Conservation (phyloP, 2,329 filamentous ascomycete genomes). For the Aspergillus cejpii region DNA sequence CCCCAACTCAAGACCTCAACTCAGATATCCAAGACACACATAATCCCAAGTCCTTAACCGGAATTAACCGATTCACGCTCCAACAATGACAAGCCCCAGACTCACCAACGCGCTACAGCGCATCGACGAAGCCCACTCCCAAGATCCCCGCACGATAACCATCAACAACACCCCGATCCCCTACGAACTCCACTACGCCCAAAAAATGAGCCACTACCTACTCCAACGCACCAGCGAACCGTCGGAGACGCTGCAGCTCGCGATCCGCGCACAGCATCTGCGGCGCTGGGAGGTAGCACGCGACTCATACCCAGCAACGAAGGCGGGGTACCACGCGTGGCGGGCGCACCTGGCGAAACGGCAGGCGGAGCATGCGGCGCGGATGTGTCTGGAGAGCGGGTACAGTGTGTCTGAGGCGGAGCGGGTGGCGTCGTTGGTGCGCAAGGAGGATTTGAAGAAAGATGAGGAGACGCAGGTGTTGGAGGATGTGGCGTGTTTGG, state of each 20-base stretch:
- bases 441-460: constrained; percentile 65
- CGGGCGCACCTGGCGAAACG: constrained; percentile 65
- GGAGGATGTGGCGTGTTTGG: constrained; percentile 79
- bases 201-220: constrained; percentile 71
- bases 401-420: constrained; percentile 50
- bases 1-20: no score
- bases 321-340: constrained; percentile 73
- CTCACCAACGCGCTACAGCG: constrained; percentile 50
- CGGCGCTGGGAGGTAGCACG: constrained; percentile 78
- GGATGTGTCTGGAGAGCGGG: constrained; percentile 49
- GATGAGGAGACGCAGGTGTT: constrained; percentile 57
- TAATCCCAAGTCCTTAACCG: no score
- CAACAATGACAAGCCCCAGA: constrained; percentile 27
- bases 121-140: constrained; percentile 67
- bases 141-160: constrained; percentile 54
- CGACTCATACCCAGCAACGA: constrained; percentile 64
- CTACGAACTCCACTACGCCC: constrained; percentile 77
- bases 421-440: constrained; percentile 63
- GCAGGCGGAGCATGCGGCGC: constrained; percentile 55
- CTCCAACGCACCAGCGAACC: constrained; percentile 53
- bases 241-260: constrained; percentile 62
- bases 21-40: no score
- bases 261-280: constrained; percentile 79
- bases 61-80: background rate
- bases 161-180: constrained; percentile 43